Evolutionary conservation across 1,139 yeast species (phyloP), one percentile per base, ranked within the genome.

Genomic region (Hemisphaericaspora subhashii): DNA sequence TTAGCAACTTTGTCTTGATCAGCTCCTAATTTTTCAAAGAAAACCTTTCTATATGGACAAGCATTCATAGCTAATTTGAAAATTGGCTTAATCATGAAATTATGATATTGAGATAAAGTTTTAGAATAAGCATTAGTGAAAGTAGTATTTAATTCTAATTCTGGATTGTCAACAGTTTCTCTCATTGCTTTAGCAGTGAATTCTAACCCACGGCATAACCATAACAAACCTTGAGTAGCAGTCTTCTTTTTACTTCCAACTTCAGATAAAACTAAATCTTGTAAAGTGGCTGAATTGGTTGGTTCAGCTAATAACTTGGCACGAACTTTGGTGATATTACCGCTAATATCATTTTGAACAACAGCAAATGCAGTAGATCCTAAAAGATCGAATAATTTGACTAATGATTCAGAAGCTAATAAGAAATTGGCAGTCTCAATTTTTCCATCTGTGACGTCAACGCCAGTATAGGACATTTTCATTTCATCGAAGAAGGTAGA

Each of bases 41-140:
- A 86, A 56, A 82, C 95, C 61, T 81, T 81, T 68, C 96, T 80
- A 66, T 86, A 88, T 23, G 97, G 97, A 64, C 96, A 87, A 1
- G 96, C 95, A 64, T 86, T 86, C 96, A 88, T 88, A 41, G 96
- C 96, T 58, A 89, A 74, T 73, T 86, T 86, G 76, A 88, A 89
- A 43, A 88, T 79, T 20, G 96, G 96, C 58, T 85, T 84, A 48
- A 88, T 74, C 56, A 88, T 69, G 74, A 88, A 79, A 42, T 84
- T 83, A 66, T 88, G 97, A 65, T 80, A 81, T 62, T 88, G 81
- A 42, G 86, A 76, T 60, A 88, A 76, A 3, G 96, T 88, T 63
- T 82, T 83, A 46, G 73, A 58, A 68, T 88, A 88, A 18, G 96
- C 86, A 52, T 82, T 86, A 39, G 92, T 86, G 72, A 88, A 88